Base-by-base conservation (phyloP, 441 rosid genomes). In the Bocquillonia castaneifolia region DNA sequence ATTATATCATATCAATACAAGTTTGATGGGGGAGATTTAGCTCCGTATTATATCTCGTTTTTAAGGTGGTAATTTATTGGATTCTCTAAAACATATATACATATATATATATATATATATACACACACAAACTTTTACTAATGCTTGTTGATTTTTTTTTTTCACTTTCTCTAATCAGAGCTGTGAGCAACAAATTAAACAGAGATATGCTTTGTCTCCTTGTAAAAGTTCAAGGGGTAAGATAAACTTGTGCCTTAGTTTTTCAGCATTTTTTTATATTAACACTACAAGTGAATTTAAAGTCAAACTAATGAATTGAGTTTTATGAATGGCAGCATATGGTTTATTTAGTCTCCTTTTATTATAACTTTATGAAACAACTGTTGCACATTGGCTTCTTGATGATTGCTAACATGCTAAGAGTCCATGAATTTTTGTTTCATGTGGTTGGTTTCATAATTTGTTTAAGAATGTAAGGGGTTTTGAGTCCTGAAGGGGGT, bases 121-220 rank as follows among this genome's bases (percentile, higher is more conserved):
- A n/a, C n/a, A n/a, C n/a, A n/a, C n/a, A n/a, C n/a, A n/a, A 68
- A 71, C 28, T 25, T 15, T 32, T 32, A 29, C 9, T 40, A 3
- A 50, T 56, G 25, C 56, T 64, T n/a, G n/a, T n/a, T n/a, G n/a
- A 2, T 50, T 70, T 61, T 51, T 53, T 1, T 70, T 61, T 29
- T 29, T 67, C 14, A 68, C 44, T 68, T 52, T 58, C 61, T 50
- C 66, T 40, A 76, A 75, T 77, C 86, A 88, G 95, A 71, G 88
- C 95, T 63, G 88, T 86, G 79, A 88, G 90, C 78, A 73, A 81
- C 74, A 88, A 86, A 80, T 47, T 88, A 69, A 85, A 81, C 76
- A 80, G 76, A 74, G 86, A 82, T 75, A 88, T 83, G 0, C 87
- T 88, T 65, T 85, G 90, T 78, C 90, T 88, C 75, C 95, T 88